These are phyloP conservation scores for Oryza coarctata DNA, from an alignment of 176 grass and related monocot genomes.

Conservation along the genomic window DNA sequence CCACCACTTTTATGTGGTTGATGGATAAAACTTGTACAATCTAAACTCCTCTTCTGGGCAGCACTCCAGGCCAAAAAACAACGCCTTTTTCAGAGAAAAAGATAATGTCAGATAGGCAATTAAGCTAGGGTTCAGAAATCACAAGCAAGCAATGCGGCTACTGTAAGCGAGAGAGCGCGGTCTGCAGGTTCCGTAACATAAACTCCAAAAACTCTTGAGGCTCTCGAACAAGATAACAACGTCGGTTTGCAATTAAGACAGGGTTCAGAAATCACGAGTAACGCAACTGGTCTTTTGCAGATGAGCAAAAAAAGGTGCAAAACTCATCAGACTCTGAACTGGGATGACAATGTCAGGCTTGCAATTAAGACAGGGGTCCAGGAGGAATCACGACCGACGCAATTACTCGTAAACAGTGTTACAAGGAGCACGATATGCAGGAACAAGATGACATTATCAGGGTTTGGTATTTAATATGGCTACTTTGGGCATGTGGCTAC, in stretches of 20 bases:
- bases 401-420: background rate
- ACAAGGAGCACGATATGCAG: background rate
- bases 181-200: background rate
- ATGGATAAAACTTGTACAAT: conserved; percentile 36
- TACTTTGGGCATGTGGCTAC: background rate
- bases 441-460: background rate
- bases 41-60: conserved; percentile 34
- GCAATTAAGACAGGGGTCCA: background rate
- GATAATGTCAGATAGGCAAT: conserved; percentile 7
- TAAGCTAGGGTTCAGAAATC: background rate
- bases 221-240: background rate
- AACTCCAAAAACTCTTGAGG: background rate
- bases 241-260: background rate
- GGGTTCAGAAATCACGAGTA: background rate
- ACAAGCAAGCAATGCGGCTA: background rate
- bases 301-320: background rate
- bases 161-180: background rate
- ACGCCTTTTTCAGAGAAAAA: background rate
- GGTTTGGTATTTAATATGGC: background rate
- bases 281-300: too few species aligned
- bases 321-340: background rate
- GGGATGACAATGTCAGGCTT: background rate
- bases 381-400: background rate
- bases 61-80: background rate
- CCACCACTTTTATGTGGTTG: background rate